A percentile compares a stretch with the other conserved stretches of the same genome.
Evolutionary conservation across 2,329 filamentous ascomycete genomes (phyloP).

Genomic region (Xylariaceae sp.): DNA sequence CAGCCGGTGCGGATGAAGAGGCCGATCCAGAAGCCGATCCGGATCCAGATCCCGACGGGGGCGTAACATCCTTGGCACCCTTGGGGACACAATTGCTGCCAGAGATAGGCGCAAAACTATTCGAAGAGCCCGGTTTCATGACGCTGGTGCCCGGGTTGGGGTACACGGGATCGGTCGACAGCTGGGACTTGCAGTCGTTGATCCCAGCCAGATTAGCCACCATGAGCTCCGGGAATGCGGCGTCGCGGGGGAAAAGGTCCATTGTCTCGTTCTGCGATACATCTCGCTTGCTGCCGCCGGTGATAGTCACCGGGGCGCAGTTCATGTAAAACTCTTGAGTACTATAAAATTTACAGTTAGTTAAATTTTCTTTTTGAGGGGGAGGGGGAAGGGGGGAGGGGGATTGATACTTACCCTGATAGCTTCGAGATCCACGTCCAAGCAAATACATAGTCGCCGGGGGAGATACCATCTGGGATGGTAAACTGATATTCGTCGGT

Average conservation of each 20-base stretch:
- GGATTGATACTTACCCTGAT: constrained; percentile 1
- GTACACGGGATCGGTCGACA: constrained; percentile 53
- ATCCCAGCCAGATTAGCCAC: constrained; percentile 56
- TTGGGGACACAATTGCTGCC: constrained; percentile 30
- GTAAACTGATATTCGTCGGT: constrained; percentile 51
- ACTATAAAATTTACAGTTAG: constrained; percentile 30
- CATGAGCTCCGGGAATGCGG: constrained; percentile 60
- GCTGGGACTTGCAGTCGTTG: constrained; percentile 51
- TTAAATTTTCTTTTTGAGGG: no score
- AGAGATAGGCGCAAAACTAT: constrained; percentile 31
- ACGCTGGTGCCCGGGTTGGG: constrained; percentile 59
- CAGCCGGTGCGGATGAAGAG: not conserved
- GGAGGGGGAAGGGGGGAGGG: not conserved
- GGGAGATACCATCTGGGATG: constrained; percentile 56
- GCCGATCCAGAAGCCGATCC: constrained; percentile 12
- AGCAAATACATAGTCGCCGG: constrained; percentile 62
- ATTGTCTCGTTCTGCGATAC: constrained; percentile 22
- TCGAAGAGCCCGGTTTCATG: constrained; percentile 35
- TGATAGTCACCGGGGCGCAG: constrained; percentile 62
- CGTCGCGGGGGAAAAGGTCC: constrained; percentile 43
- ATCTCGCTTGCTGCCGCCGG: constrained; percentile 31
- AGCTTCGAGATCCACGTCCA: constrained; percentile 72
- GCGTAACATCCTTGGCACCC: constrained; percentile 27
- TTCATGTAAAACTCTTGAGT: constrained; percentile 73
- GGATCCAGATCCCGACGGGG: constrained; percentile 9